phyloP scores from a whole-genome alignment of 2,329 filamentous ascomycete genomes.

The Neopestalotiopsis clavispora region DNA sequence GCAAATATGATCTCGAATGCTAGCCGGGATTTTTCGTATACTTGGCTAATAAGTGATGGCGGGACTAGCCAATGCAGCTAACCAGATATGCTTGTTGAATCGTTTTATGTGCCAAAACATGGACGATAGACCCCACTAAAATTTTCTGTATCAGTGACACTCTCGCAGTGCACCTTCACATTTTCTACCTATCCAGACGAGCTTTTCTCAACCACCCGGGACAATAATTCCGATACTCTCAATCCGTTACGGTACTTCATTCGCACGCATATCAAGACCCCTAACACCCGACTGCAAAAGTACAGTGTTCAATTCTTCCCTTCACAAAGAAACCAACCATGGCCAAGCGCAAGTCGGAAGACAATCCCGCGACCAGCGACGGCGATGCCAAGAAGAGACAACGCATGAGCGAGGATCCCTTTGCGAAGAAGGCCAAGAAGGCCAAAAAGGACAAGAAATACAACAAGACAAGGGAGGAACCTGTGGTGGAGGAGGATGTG shows the following conservation, averaged over 20 bases:
- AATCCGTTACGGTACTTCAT: neutral
- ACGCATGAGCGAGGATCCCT: constrained; percentile 26
- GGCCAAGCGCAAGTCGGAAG: constrained; percentile 35
- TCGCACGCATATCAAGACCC: neutral
- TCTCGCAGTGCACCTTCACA: constrained; percentile 30
- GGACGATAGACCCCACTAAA: constrained; percentile 47
- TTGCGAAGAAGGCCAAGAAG: constrained; percentile 29
- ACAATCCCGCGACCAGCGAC: constrained; percentile 23
- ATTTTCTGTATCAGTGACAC: constrained; percentile 43
- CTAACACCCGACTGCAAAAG: neutral
- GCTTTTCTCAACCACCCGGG: neutral
- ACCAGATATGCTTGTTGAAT: neutral
- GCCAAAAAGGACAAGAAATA: constrained; percentile 32
- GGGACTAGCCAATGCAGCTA: constrained; percentile 1
- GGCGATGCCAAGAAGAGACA: constrained; percentile 32
- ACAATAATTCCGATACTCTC: neutral
- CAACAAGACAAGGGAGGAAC: constrained; percentile 19
- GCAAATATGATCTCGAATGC: neutral
- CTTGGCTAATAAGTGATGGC: neutral
- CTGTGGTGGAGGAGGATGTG: constrained; percentile 19
- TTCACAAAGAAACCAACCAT: neutral
- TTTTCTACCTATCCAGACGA: constrained; percentile 9
- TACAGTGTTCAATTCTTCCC: too few relatives aligned
- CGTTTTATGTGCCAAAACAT: neutral
- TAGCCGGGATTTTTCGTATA: neutral